Conservation (phyloP, 352 stramenopile species). For the Pythium utonaiense region DNA sequence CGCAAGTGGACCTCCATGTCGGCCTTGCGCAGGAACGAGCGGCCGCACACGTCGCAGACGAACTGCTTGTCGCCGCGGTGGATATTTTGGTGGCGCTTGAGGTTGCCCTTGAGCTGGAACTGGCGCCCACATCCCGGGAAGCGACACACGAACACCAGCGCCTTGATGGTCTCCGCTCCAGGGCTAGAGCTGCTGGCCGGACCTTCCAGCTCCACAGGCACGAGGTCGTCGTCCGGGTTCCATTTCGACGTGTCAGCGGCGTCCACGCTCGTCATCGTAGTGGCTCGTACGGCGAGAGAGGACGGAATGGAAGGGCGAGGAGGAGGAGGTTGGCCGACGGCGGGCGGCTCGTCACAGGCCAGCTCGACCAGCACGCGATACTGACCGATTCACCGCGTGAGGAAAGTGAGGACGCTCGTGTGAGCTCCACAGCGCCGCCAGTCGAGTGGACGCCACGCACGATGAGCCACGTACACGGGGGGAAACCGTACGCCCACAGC, state of each 20-base stretch:
- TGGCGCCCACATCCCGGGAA: slow-evolving; percentile 28
- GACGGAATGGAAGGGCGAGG: neutral
- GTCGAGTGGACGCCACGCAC: neutral
- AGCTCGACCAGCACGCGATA: no score
- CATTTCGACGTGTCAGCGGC: neutral
- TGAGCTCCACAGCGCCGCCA: neutral
- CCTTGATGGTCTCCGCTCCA: neutral
- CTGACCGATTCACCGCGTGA: no score
- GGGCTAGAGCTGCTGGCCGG: neutral
- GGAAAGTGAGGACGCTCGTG: neutral
- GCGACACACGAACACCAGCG: slow-evolving; percentile 19
- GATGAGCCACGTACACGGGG: neutral
- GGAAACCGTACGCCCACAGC: no score
- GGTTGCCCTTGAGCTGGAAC: slow-evolving; percentile 38
- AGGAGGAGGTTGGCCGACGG: neutral
- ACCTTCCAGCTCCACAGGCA: slow-evolving; percentile 7
- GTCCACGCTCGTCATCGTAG: neutral
- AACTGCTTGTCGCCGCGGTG: slow-evolving; percentile 34
- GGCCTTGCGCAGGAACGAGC: slow-evolving; percentile 43
- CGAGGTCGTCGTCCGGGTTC: slow-evolving; percentile 16
- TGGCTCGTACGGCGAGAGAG: neutral
- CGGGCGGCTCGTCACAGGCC: neutral
- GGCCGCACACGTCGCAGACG: slow-evolving; percentile 31
- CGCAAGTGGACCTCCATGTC: slow-evolving; percentile 41
- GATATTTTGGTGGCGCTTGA: slow-evolving; percentile 40